Evolutionary conservation across 768 basidiomycete genomes (phyloP), one percentile per base, ranked within the genome.

Genomic region (Boletus huronensis): DNA sequence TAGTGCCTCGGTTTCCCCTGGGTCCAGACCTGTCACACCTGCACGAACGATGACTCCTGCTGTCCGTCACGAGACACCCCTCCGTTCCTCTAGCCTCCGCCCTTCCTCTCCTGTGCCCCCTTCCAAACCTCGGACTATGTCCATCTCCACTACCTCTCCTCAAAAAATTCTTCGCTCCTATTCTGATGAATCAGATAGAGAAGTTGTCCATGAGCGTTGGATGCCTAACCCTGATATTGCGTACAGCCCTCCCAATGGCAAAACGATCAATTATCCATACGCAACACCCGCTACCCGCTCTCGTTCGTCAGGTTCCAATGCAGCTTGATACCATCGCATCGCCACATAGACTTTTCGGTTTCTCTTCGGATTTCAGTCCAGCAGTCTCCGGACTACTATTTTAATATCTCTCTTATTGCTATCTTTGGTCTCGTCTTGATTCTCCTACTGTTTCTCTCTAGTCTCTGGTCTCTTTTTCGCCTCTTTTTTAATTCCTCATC

Each of bases 181-280:
- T 57, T 84, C 83, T 50, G 86, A 88, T 64, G 85, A 86, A 73
- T 86, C 84, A 58, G 73, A 73, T 54, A 70, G 69, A 60, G 74
- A 79, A 58, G 72, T 75, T 67, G 80, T 83, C 41, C 83, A 80
- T 55, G 79, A 86, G 64, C 79, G 83, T 57, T 87, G 86, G 86
- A 73, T 87, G 42, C 86, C 86, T 14, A 77, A 79, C 29, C 63
- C 68, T 38, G 67, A 70, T 23, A 32, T 70, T 50, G 69, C 70
- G 35, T 69, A 70, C 50, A 70, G 75, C 39, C 75, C 75, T 8
- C 75, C 72, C 19, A 67, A 62, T 4, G 68, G 75, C 29, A 71
- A 69, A 42, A 34, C 65, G 3, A 52, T 65, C 34, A 62, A 65
- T 36, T 65, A 68, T 42, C 65, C 61, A 4, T 72, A 63, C 53